phyloP scores from a whole-genome alignment of 139 green algal species.

The Zygnema circumcarinatum region DNA sequence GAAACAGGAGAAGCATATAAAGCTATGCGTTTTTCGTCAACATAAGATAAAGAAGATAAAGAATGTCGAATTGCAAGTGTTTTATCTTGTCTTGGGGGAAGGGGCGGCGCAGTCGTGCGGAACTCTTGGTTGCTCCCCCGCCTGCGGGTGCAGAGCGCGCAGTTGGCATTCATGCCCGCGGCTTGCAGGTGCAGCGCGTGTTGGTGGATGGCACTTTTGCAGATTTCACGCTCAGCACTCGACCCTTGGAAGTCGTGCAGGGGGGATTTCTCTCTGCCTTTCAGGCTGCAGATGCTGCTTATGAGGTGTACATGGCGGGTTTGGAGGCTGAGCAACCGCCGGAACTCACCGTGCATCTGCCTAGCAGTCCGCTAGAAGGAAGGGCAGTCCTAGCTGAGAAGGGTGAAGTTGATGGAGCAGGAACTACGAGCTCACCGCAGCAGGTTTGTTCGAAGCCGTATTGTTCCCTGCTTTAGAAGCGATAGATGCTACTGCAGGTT shows the following conservation, averaged over 20 bases:
- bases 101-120: not conserved
- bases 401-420: not conserved
- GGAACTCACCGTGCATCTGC: conserved; percentile 20
- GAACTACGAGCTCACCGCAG: no score
- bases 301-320: conserved; percentile 1
- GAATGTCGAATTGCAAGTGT: no score
- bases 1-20: no score
- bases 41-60: no score
- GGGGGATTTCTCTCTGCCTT: not conserved
- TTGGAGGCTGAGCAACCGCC: conserved; percentile 27
- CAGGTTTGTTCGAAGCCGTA: no score
- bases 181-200: not conserved
- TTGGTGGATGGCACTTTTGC: not conserved
- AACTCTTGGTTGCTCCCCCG: not conserved
- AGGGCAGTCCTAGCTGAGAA: not conserved
- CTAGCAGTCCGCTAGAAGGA: not conserved
- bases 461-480: no score
- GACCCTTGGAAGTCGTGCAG: not conserved
- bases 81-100: no score
- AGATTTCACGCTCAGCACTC: conserved; percentile 8
- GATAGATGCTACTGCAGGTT: no score
- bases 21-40: no score
- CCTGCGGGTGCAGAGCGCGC: not conserved
- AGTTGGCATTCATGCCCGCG: not conserved
- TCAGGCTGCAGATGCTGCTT: conserved; percentile 19